Conservation (phyloP, 2,329 filamentous ascomycete species). For the Neophaeococcomyces mojaviensis region DNA sequence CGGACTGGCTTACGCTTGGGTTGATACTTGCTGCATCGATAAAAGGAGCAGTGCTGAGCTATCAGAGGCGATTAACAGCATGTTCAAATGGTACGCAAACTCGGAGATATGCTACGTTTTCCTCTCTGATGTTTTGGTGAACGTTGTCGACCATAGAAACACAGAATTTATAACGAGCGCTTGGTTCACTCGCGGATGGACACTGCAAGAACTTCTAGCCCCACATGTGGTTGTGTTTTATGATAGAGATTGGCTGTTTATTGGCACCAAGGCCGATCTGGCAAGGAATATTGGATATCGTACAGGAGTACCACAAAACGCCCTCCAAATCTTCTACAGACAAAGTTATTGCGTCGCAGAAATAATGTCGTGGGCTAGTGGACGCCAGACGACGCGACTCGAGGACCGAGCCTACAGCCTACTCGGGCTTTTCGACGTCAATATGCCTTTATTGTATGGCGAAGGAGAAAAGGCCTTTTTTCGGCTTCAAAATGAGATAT, state of each 20-base stretch:
- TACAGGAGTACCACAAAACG: slow-evolving; percentile 19
- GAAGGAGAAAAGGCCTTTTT: slow-evolving; percentile 24
- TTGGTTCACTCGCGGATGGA: slow-evolving; percentile 11
- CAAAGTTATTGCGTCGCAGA: slow-evolving; percentile 8
- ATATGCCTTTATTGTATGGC: slow-evolving; percentile 26
- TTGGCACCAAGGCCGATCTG: slow-evolving; percentile 24
- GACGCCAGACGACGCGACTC: slow-evolving; percentile 18
- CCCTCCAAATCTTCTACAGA: slow-evolving; percentile 14
- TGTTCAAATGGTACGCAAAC: slow-evolving; percentile 18
- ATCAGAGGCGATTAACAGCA: slow-evolving; percentile 9
- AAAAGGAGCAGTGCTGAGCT: slow-evolving; percentile 20
- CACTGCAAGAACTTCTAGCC: slow-evolving; percentile 21
- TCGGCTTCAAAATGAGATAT: slow-evolving; percentile 27
- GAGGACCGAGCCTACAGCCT: slow-evolving; percentile 27
- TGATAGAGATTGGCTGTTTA: slow-evolving; percentile 12
- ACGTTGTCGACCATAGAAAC: background rate
- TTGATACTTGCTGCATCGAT: slow-evolving; percentile 23
- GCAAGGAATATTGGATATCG: slow-evolving; percentile 20
- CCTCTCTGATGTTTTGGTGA: slow-evolving; percentile 13
- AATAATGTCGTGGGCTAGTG: slow-evolving; percentile 25
- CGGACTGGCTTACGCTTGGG: slow-evolving; percentile 10
- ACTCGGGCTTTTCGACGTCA: slow-evolving; percentile 25
- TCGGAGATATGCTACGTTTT: slow-evolving; percentile 16
- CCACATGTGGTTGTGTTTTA: slow-evolving; percentile 26
- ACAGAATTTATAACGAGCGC: slow-evolving; percentile 6